Base-by-base conservation (phyloP, 805 yeast species). In the Blastobotrys attinorum region DNA sequence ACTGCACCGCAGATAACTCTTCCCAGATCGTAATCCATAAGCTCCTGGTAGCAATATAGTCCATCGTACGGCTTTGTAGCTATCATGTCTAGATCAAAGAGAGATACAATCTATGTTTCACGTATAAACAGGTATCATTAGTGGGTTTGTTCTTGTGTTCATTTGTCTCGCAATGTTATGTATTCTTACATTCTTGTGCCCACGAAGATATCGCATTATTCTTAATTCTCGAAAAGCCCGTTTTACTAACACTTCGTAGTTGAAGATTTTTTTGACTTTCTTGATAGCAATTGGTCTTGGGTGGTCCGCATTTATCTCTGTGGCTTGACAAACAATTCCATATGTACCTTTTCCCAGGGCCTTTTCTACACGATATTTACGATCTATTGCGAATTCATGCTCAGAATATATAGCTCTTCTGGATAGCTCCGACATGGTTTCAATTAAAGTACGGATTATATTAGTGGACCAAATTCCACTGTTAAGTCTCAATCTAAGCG, bases 211-310 rank as follows among this genome's bases (percentile, higher is more conserved):
- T 32, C 75, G 73, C 89, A 89, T 79, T 44, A 89, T 68, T 56
- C 80, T 78, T 50, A 89, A 63, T 62, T 89, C 97, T 48, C 97
- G 69, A 4, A 87, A 70, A 0, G 96, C 96, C 48, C 97, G 67
- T 51, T 79, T 80, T 54, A 86, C 57, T 39, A 87, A 69, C 3
- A 82, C 76, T 38, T 79, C 84, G 51, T 76, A 76, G 34, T 69
- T 67, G 55, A 84, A 83, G 21, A 87, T 83, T 50, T 75, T 74
- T 31, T 79, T 72, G 11, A 89, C 83, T 57, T 85, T 85, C 60
- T 89, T 89, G 42, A 89, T 80, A 6, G 96, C 97, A 13, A 88
- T 61, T 0, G 65, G 61, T 8, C 52, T 47, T 25, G 7, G 29
- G 13, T 58, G 63, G 32, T 62, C 65, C 11, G 70, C 52, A 32